Evolutionary conservation across 805 yeast species (phyloP).

Genomic region (Cyberlindnera mississippiensis): DNA sequence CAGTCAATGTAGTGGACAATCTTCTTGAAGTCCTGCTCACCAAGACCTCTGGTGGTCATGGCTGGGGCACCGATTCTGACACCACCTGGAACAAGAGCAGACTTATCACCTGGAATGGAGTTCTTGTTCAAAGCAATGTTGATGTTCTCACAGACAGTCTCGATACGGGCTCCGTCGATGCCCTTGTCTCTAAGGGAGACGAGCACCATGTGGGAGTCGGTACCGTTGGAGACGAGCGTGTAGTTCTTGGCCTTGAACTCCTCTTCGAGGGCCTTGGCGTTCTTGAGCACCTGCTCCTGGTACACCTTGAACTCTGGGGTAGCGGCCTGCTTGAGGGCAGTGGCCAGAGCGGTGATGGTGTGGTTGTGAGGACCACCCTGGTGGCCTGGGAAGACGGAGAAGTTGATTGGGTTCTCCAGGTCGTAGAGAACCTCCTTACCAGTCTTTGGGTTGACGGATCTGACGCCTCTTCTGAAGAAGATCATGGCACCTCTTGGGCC

Average conservation of each 20-base stretch:
- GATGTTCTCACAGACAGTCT: conserved; percentile 80
- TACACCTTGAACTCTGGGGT: conserved; percentile 85
- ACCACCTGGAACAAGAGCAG: conserved; percentile 95
- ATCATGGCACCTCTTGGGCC: conserved; percentile 99
- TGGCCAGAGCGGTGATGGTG: conserved; percentile 93
- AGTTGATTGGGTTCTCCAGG: conserved; percentile 87
- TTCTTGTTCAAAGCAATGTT: conserved; percentile 96
- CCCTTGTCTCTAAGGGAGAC: conserved; percentile 71
- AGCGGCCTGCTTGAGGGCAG: conserved; percentile 88
- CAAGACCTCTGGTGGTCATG: conserved; percentile 96
- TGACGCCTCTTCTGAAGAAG: conserved; percentile 93
- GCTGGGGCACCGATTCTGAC: conserved; percentile 98
- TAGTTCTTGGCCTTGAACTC: conserved; percentile 62
- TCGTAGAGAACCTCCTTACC: conserved; percentile 86
- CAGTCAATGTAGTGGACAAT: conserved; percentile 78
- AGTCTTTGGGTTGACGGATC: conserved; percentile 65
- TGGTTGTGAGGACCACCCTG: conserved; percentile 99
- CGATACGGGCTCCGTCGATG: conserved; percentile 95
- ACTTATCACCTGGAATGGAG: conserved; percentile 93
- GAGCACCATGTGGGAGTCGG: conserved; percentile 90
- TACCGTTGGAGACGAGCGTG: conserved; percentile 84
- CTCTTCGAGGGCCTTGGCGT: conserved; percentile 73
- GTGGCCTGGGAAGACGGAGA: conserved; percentile 98
- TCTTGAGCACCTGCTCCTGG: conserved; percentile 77
- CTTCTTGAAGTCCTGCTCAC: conserved; percentile 77